A percentile compares a stretch with the other conserved stretches of the same genome.
Evolutionary conservation across 2,329 filamentous ascomycete species (phyloP).

Genomic region (Verticillium isaacii): DNA sequence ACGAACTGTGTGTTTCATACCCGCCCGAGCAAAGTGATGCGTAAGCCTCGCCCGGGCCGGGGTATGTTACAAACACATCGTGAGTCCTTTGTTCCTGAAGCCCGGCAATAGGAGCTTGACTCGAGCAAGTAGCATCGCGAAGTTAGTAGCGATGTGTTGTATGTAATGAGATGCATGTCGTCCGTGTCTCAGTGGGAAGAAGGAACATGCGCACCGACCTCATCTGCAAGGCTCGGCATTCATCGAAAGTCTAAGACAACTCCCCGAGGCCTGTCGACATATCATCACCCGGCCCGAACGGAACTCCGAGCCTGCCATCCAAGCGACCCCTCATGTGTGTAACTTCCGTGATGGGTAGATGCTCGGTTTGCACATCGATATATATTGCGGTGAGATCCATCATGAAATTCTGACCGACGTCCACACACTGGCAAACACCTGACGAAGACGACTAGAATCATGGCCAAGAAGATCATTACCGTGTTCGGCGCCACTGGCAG

Average conservation of each 20-base stretch:
- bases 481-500: constrained; percentile 57
- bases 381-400: background rate
- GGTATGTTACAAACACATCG: background rate
- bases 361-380: background rate
- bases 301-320: background rate
- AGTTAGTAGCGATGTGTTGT: background rate
- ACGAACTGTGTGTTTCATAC: background rate
- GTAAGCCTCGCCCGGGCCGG: too few relatives aligned
- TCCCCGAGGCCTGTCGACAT: background rate
- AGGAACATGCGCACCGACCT: background rate
- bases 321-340: background rate
- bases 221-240: background rate
- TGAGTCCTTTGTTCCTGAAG: background rate
- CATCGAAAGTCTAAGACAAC: background rate
- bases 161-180: background rate
- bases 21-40: background rate
- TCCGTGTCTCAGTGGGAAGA: background rate
- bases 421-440: background rate
- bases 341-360: background rate
- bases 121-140: background rate
- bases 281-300: background rate
- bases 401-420: too few relatives aligned
- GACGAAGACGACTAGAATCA: background rate
- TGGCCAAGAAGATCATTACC: constrained; percentile 39
- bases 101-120: background rate